A percentile compares a stretch with the other conserved stretches of the same genome.
These are phyloP conservation scores for Zoysia pacifica DNA, from an alignment of 176 grass and related monocot genomes.

Conservation along the genomic window DNA sequence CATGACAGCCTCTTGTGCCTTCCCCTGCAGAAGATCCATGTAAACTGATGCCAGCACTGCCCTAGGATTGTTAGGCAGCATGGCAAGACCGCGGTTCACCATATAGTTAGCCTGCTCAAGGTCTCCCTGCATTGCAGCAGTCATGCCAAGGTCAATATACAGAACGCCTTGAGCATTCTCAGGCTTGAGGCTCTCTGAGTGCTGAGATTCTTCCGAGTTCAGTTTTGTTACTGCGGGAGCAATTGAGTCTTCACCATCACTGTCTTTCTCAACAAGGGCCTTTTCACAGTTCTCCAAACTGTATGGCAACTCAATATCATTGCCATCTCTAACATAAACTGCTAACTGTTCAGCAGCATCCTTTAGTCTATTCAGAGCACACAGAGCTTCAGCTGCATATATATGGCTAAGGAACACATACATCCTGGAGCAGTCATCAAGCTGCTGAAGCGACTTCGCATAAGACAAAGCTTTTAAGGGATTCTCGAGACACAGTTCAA, in stretches of 20 bases:
- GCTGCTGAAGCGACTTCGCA: constrained; percentile 56
- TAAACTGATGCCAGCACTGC: constrained; percentile 72
- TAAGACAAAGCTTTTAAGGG: constrained; percentile 68
- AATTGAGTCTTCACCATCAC: constrained; percentile 65
- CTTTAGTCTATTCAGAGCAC: constrained; percentile 60
- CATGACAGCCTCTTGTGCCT: constrained; percentile 58
- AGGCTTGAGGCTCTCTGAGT: constrained; percentile 44
- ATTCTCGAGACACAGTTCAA: constrained; percentile 82
- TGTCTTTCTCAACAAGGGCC: constrained; percentile 61
- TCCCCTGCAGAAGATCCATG: constrained; percentile 82
- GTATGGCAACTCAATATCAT: constrained; percentile 65
- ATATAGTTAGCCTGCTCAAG: constrained; percentile 60
- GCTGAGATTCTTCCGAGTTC: constrained; percentile 49
- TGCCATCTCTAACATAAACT: constrained; percentile 63
- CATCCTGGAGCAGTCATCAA: constrained; percentile 74
- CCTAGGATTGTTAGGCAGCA: constrained; percentile 61
- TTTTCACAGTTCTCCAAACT: constrained; percentile 68
- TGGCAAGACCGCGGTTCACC: constrained; percentile 50
- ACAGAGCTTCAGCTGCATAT: constrained; percentile 88
- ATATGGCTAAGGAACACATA: constrained; percentile 71
- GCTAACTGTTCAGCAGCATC: constrained; percentile 75
- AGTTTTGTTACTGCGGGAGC: constrained; percentile 48
- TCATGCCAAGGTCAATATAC: constrained; percentile 66
- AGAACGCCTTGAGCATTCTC: constrained; percentile 66
- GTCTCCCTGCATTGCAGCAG: constrained; percentile 65